Evolutionary conservation across 2,329 filamentous ascomycete genomes (phyloP).

Genomic region (Monosporascus ibericus): DNA sequence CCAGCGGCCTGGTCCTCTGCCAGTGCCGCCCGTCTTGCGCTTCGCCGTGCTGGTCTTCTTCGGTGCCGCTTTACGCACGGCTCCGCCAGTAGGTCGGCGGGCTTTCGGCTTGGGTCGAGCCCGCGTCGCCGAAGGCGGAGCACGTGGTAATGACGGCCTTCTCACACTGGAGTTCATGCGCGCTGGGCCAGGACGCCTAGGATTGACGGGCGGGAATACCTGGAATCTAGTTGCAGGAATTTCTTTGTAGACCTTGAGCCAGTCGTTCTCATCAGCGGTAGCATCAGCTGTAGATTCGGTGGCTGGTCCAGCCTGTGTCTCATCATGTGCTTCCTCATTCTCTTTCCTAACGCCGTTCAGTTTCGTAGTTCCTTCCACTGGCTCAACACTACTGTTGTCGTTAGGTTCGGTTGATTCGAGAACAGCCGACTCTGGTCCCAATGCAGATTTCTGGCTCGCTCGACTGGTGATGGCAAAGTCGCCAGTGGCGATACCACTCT

Average conservation of each 20-base stretch:
- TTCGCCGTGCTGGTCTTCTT: slow-evolving; percentile 37
- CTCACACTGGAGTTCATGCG: slow-evolving; percentile 35
- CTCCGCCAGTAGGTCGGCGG: slow-evolving; percentile 30
- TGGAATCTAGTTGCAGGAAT: slow-evolving; percentile 71
- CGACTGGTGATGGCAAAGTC: slow-evolving; percentile 19
- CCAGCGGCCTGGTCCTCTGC: slow-evolving; percentile 59
- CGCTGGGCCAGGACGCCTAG: slow-evolving; percentile 41
- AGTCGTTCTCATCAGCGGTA: slow-evolving; percentile 30
- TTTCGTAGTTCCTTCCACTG: slow-evolving; percentile 11
- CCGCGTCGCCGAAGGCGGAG: slow-evolving; percentile 24
- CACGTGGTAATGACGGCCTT: slow-evolving; percentile 18
- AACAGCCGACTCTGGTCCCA: slow-evolving; percentile 20
- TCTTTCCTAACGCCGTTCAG: slow-evolving; percentile 21
- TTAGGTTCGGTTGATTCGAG: slow-evolving; percentile 35
- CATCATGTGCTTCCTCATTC: slow-evolving; percentile 12
- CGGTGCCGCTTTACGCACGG: slow-evolving; percentile 27
- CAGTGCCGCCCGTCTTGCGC: slow-evolving; percentile 55
- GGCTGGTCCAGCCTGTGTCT: slow-evolving; percentile 9
- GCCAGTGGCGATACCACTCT: slow-evolving; percentile 25
- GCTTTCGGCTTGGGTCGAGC: slow-evolving; percentile 32
- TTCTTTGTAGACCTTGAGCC: slow-evolving; percentile 42
- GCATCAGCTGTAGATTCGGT: slow-evolving; percentile 15
- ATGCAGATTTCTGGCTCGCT: slow-evolving; percentile 24
- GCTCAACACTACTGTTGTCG: slow-evolving; percentile 21
- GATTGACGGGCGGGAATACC: slow-evolving; percentile 63